These are phyloP conservation scores for Eucalyptus melliodora DNA, from an alignment of 345 rosid genomes.

Conservation along the genomic window DNA sequence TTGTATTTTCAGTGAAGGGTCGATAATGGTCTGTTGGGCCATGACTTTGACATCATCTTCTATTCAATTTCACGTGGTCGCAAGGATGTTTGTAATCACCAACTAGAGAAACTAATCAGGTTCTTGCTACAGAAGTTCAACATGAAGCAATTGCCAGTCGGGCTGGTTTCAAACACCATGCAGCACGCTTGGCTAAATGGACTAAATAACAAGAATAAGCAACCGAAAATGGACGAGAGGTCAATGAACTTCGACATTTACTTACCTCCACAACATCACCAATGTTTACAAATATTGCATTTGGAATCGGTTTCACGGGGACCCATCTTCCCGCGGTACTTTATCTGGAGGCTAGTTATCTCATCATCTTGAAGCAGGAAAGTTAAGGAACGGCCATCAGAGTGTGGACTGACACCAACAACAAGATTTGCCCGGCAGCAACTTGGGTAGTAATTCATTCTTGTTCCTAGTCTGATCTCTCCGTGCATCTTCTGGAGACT, in stretches of 20 bases:
- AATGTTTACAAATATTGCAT: slow-evolving; percentile 7
- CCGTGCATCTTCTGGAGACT: background rate
- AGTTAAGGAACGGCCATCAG: slow-evolving; percentile 5
- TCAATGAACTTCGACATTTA: no score
- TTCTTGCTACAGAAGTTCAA: background rate
- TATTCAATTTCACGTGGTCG: background rate
- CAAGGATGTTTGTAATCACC: background rate
- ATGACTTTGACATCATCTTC: background rate
- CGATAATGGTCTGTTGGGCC: background rate
- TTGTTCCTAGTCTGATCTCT: slow-evolving; percentile 2
- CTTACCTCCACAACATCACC: slow-evolving; percentile 8
- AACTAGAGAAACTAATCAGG: background rate
- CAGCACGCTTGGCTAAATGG: background rate
- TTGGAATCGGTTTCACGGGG: slow-evolving; percentile 10
- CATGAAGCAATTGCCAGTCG: background rate
- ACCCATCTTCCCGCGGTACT: slow-evolving; percentile 3
- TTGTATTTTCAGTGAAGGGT: background rate
- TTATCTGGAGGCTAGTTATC: slow-evolving; percentile 9
- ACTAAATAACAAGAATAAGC: background rate
- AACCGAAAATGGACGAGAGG: background rate
- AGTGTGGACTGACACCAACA: slow-evolving; percentile 5
- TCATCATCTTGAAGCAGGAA: slow-evolving; percentile 14
- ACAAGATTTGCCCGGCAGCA: slow-evolving; percentile 6
- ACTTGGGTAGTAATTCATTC: slow-evolving; percentile 15
- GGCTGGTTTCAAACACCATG: background rate